These are phyloP conservation scores for Verticillium nonalfalfae DNA, from an alignment of 2,329 filamentous ascomycete species.

Conservation along the genomic window DNA sequence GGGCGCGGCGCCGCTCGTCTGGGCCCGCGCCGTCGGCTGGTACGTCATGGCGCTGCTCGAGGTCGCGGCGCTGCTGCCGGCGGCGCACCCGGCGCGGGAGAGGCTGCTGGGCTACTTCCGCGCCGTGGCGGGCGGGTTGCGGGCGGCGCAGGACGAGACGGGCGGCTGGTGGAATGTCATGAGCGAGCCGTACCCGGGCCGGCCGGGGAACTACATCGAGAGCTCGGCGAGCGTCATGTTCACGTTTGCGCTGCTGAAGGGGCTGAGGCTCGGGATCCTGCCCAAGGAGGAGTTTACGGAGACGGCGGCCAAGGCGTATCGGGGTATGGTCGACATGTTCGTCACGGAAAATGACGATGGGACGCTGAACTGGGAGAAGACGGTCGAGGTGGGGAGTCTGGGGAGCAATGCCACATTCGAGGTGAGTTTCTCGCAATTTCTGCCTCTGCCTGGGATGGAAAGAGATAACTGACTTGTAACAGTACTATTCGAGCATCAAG, in stretches of 20 bases:
- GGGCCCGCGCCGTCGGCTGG: slow-evolving; percentile 47
- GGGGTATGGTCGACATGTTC: slow-evolving; percentile 33
- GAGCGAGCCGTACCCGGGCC: slow-evolving; percentile 37
- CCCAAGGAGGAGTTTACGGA: slow-evolving; percentile 12
- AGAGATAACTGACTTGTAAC: not conserved
- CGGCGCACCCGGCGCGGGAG: slow-evolving; percentile 24
- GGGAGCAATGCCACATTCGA: slow-evolving; percentile 41
- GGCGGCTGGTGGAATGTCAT: slow-evolving; percentile 56
- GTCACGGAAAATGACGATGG: slow-evolving; percentile 39
- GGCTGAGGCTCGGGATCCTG: slow-evolving; percentile 20
- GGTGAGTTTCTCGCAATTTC: slow-evolving; percentile 20
- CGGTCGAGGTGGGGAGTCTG: slow-evolving; percentile 44
- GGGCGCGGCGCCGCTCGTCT: slow-evolving; percentile 46
- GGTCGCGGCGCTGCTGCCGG: slow-evolving; percentile 36
- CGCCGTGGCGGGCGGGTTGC: slow-evolving; percentile 32
- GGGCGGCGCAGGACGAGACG: slow-evolving; percentile 30
- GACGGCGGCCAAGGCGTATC: slow-evolving; percentile 18
- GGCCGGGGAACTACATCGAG: slow-evolving; percentile 53
- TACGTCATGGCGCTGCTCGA: slow-evolving; percentile 46
- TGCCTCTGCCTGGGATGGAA: not conserved
- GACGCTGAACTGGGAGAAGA: slow-evolving; percentile 43
- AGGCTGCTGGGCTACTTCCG: slow-evolving; percentile 30
- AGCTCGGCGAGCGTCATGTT: slow-evolving; percentile 54
- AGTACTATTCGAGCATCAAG: slow-evolving; percentile 21
- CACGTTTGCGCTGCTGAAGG: slow-evolving; percentile 43